Base-by-base conservation (phyloP, 805 yeast species). In the Starmerella sirachaensis region DNA sequence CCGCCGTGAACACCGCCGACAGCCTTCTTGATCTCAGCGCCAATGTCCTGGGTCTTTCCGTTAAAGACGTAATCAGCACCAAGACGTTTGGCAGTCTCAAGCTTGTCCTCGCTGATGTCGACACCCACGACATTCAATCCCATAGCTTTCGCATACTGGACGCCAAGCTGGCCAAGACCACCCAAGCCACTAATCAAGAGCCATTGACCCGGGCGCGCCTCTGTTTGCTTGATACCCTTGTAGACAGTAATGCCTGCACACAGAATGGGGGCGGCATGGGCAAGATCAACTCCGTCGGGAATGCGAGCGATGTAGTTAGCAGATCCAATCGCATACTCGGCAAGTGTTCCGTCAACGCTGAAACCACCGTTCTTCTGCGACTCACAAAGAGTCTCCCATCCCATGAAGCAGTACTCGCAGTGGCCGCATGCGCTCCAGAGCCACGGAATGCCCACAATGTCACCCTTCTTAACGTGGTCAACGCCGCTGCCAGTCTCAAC, bases 211-310 rank as follows among this genome's bases (percentile, higher is more conserved):
- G 84, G 72, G 42, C 50, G 57, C 54, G 77, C 64, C 41, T 70
- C 71, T 38, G 93, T 81, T 30, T 82, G 78, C 69, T 81, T 81
- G 58, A 82, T 66, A 31, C 93, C 94, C 69, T 81, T 82, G 76
- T 82, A 82, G 41, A 80, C 93, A 28, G 94, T 82, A 60, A 82
- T 75, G 62, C 94, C 94, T 25, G 93, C 94, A 66, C 94, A 82
- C 55, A 83, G 70, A 56, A 82, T 74, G 52, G 94, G 93, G 9
- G 93, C 76, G 45, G 74, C 70, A 47, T 65, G 68, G 38, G 88
- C 85, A 52, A 82, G 70, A 56, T 83, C 86, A 29, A 80, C 64
- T 42, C 76, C 79, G 53, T 69, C 54, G 42, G 93, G 86, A 53
- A 83, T 74, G 50, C 69, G 66, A 29, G 93, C 93, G 28, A 91